Percentiles rank a stretch among this genome's conserved stretches.
These are phyloP conservation scores for Xerocomus tenax DNA, from an alignment of 1,284 basidiomycete genomes.

Conservation along the genomic window DNA sequence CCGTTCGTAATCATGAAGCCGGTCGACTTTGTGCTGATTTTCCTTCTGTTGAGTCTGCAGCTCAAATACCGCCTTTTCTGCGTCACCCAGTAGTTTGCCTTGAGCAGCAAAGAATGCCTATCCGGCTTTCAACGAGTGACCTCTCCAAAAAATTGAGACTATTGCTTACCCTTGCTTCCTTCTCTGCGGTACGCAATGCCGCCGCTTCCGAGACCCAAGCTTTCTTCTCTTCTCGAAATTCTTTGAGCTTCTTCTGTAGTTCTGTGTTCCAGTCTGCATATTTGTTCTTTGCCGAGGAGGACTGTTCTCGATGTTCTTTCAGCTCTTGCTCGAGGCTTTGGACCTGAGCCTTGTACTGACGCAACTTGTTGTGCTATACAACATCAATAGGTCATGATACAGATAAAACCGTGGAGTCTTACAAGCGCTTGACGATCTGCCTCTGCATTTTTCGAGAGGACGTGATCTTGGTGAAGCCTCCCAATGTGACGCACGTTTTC, in stretches of 20 bases:
- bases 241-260: slow-evolving; percentile 56
- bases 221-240: slow-evolving; percentile 61
- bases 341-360: slow-evolving; percentile 62
- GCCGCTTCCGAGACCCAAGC: slow-evolving; percentile 56
- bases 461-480: slow-evolving; percentile 64
- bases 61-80: slow-evolving; percentile 49
- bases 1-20: slow-evolving; percentile 61
- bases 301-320: slow-evolving; percentile 55
- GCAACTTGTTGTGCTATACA: slow-evolving; percentile 63
- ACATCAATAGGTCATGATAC: slow-evolving; percentile 12
- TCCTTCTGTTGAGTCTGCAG: slow-evolving; percentile 62
- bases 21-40: slow-evolving; percentile 63
- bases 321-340: slow-evolving; percentile 53
- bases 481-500: slow-evolving; percentile 74
- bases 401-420: slow-evolving; percentile 23
- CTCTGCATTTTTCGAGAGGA: slow-evolving; percentile 64
- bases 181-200: slow-evolving; percentile 52
- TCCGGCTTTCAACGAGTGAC: slow-evolving; percentile 4
- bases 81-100: slow-evolving; percentile 54
- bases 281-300: slow-evolving; percentile 54
- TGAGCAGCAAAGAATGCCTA: slow-evolving; percentile 65
- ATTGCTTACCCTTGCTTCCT: slow-evolving; percentile 49
- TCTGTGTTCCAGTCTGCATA: slow-evolving; percentile 67
- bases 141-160: background rate
- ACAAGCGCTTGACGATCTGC: slow-evolving; percentile 74